Conservation (phyloP, 768 basidiomycete species). For the Serendipita sp. region DNA sequence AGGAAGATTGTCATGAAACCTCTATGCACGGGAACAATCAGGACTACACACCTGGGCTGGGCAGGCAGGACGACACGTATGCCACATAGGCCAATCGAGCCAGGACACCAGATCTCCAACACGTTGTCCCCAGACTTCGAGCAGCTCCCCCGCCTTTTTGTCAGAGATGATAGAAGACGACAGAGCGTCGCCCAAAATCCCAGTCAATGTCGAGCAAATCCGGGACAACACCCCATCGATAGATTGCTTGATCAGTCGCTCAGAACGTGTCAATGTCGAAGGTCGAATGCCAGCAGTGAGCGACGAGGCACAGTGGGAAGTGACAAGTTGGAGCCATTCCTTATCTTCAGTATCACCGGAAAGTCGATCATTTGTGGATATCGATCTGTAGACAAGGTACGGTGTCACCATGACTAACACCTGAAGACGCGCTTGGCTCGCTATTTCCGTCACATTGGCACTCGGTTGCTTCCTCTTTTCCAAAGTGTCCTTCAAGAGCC, state of each 20-base stretch:
- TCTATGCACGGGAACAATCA: background rate
- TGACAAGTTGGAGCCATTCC: background rate
- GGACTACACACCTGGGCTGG: background rate
- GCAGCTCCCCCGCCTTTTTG: slow-evolving; percentile 1
- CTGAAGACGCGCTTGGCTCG: background rate
- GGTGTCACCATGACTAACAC: background rate
- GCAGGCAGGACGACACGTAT: slow-evolving; percentile 16
- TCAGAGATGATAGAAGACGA: slow-evolving; percentile 2
- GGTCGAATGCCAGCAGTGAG: background rate
- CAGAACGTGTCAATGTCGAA: slow-evolving; percentile 8
- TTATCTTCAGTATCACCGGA: background rate
- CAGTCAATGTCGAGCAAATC: slow-evolving; percentile 16
- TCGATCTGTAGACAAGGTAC: background rate
- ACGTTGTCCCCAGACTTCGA: slow-evolving; percentile 10
- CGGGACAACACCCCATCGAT: slow-evolving; percentile 12
- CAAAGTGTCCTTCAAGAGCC: slow-evolving; percentile 16
- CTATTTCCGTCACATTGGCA: background rate
- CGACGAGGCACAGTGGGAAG: background rate
- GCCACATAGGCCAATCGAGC: slow-evolving; percentile 18
- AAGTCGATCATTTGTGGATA: background rate
- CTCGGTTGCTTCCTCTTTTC: slow-evolving; percentile 2
- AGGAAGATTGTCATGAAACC: background rate
- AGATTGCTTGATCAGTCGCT: slow-evolving; percentile 12
- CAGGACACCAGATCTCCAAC: slow-evolving; percentile 13
- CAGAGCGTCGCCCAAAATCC: slow-evolving; percentile 15